Evolutionary conservation across 441 rosid species (phyloP), one percentile per base, ranked within the genome.

Genomic region (Dalechampia spathulata): DNA sequence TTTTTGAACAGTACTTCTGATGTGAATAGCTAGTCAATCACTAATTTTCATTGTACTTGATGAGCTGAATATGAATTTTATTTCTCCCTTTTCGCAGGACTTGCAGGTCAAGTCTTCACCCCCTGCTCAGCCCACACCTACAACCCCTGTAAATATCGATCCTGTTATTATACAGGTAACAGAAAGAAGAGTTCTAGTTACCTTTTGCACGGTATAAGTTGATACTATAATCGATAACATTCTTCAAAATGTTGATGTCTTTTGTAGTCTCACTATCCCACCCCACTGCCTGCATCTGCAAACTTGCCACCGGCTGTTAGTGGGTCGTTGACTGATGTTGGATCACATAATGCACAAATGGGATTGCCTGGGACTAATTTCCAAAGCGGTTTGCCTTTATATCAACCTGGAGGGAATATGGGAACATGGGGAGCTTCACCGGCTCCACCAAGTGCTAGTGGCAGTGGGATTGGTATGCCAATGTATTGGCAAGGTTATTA

Each of bases 31-130:
- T 30, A 4, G 23, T 14, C 14, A 50, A 10, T 6, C 3, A 10
- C 39, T 30, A n/a, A 50, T 30, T 30, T 38, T 22, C 8, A 27
- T 50, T 50, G 25, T 16, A 21, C 19, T 19, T 52, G 0, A 7
- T 22, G 28, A 22, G 21, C 28, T 1, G 42, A 41, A 46, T n/a
- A n/a, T n/a, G 28, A 27, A 25, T 38, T 36, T 15, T n/a, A 3
- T 12, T 52, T 17, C 19, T 30, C 51, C 25, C 27, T 40, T 49
- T 55, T 69, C 67, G 51, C 74, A 91, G 98, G 98, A 91, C 71
- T 78, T 91, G 60, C 98, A 88, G 77, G 98, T 91, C 58, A 91
- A 86, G 78, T 86, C 95, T 58, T 88, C 93, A 63, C 85, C 95
- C 21, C 93, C 88, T 41, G 85, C 63, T 56, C 94, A 86, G 73